Percentiles rank a stretch among this genome's conserved stretches.
Conservation (phyloP, 805 yeast genomes). For the Candida succiphila region DNA sequence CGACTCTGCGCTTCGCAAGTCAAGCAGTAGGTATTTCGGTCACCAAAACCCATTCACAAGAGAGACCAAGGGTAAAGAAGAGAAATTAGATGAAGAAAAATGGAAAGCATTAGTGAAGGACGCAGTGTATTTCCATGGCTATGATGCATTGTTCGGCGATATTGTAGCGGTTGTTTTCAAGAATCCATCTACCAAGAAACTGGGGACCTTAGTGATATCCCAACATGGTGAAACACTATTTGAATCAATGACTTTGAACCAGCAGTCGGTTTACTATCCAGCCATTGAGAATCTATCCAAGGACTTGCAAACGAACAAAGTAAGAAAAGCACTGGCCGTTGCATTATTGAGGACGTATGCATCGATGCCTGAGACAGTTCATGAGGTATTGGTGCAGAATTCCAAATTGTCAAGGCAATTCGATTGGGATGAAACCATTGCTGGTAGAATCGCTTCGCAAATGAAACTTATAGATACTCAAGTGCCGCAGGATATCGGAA, state of each 20-base stretch:
- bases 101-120: conserved; percentile 36
- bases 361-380: conserved; percentile 29
- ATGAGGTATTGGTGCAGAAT: conserved; percentile 6
- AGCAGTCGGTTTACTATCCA: conserved; percentile 62
- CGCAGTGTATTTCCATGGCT: conserved; percentile 44
- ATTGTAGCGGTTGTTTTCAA: conserved; percentile 42
- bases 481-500: conserved; percentile 50
- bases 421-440: conserved; percentile 73
- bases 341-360: conserved; percentile 61
- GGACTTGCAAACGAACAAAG: conserved; percentile 41
- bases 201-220: conserved; percentile 48
- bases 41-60: not conserved
- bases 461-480: conserved; percentile 46
- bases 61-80: not conserved
- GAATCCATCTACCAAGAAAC: conserved; percentile 30
- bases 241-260: conserved; percentile 45
- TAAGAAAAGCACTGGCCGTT: conserved; percentile 69
- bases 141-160: conserved; percentile 37
- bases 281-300: conserved; percentile 62
- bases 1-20: not conserved
- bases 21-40: conserved; percentile 1
- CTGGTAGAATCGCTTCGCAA: conserved; percentile 67
- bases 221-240: conserved; percentile 58
- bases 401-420: conserved; percentile 14
- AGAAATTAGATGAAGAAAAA: conserved; percentile 2